Percentiles rank a stretch among this genome's conserved stretches.
phyloP scores from a whole-genome alignment of 352 stramenopile species.

The Phytopythium cucurbitacearum region DNA sequence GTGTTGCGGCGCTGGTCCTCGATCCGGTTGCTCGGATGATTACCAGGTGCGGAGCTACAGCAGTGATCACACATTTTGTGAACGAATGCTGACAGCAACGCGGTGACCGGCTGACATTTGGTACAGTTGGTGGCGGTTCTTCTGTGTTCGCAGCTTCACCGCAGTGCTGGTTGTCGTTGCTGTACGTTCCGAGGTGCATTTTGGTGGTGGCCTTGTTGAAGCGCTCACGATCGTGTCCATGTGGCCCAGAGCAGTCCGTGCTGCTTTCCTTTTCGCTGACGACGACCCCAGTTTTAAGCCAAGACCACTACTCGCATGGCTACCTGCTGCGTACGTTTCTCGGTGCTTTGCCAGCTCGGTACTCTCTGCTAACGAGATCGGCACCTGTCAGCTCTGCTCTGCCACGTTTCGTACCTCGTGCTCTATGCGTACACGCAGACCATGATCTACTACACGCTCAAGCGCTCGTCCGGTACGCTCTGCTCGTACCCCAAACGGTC shows the following conservation, averaged over 20 bases:
- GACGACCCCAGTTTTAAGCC: conserved; percentile 33
- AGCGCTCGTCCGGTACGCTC: conserved; percentile 36
- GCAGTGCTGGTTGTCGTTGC: conserved; percentile 28
- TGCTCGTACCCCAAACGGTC: neutral
- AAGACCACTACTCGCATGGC: conserved; percentile 18
- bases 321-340: conserved; percentile 46
- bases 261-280: conserved; percentile 44
- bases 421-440: conserved; percentile 69
- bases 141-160: conserved; percentile 40
- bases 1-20: conserved; percentile 45
- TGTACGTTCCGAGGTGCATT: conserved; percentile 18
- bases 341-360: neutral
- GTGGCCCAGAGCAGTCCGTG: conserved; percentile 17
- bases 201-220: neutral
- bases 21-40: conserved; percentile 38
- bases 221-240: neutral
- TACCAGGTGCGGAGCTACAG: conserved; percentile 19
- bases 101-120: neutral
- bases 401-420: conserved; percentile 51
- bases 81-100: neutral
- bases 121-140: conserved; percentile 16
- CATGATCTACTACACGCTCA: conserved; percentile 69
- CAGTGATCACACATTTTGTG: neutral
- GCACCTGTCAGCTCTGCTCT: conserved; percentile 22
- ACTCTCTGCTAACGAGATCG: too few species aligned